These are phyloP conservation scores for Botrytis galanthina DNA, from an alignment of 2,329 filamentous ascomycete genomes.

Conservation along the genomic window DNA sequence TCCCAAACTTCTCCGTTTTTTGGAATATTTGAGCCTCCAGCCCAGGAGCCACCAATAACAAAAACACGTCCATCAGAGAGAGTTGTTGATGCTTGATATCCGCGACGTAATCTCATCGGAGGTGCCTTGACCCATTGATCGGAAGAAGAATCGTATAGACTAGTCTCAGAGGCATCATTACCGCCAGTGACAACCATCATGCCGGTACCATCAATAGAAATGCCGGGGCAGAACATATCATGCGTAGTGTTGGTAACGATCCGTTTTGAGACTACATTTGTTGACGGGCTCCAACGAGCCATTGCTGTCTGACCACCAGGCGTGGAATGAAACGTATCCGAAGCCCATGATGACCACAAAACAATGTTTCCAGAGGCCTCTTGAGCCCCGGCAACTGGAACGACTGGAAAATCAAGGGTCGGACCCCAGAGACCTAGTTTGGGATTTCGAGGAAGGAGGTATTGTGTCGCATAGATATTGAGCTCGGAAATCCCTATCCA, in stretches of 20 bases:
- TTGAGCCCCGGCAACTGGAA: slow-evolving; percentile 16
- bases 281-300: neutral
- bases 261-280: neutral
- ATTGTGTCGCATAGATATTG: slow-evolving; percentile 8
- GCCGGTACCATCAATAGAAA: slow-evolving; percentile 6
- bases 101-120: slow-evolving; percentile 3
- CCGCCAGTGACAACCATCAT: slow-evolving; percentile 17
- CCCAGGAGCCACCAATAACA: slow-evolving; percentile 11
- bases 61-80: slow-evolving; percentile 11
- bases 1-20: slow-evolving; percentile 13
- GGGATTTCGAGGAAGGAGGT: slow-evolving; percentile 1
- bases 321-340: slow-evolving; percentile 3
- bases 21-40: neutral
- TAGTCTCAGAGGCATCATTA: slow-evolving; percentile 7
- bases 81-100: slow-evolving; percentile 13
- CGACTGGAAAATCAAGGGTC: slow-evolving; percentile 4
- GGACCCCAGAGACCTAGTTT: slow-evolving; percentile 7
- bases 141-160: slow-evolving; percentile 1
- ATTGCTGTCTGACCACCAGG: slow-evolving; percentile 10
- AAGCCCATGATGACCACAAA: slow-evolving; percentile 10
- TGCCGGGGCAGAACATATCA: slow-evolving; percentile 13
- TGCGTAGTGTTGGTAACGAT: slow-evolving; percentile 8
- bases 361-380: slow-evolving; percentile 6
- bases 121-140: slow-evolving; percentile 8
- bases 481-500: slow-evolving; percentile 6